These are phyloP conservation scores for Backusella luteola DNA, from an alignment of 192 early-diverging fungal species.

Conservation along the genomic window DNA sequence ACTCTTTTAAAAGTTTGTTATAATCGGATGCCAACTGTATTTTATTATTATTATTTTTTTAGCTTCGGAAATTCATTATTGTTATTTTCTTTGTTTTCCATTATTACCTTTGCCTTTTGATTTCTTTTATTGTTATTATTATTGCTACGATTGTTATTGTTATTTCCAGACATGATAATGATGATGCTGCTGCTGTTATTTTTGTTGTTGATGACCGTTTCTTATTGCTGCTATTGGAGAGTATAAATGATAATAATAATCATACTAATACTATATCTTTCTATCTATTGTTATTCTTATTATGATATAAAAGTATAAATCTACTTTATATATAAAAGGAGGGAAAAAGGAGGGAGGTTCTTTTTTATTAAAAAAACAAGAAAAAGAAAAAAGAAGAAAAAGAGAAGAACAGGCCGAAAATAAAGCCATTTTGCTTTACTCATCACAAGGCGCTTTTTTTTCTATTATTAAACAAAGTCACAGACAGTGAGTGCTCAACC, in stretches of 20 bases:
- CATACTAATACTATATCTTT: neutral
- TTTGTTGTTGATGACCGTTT: neutral
- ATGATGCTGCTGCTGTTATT: neutral
- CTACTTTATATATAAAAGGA: neutral
- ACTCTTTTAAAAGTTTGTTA: conserved; percentile 58
- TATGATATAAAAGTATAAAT: neutral
- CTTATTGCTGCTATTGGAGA: neutral
- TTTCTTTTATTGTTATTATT: neutral
- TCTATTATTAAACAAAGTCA: neutral
- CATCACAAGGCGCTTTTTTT: neutral
- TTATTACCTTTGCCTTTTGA: conserved; percentile 11
- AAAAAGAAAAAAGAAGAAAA: neutral
- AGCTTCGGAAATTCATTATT: conserved; percentile 1
- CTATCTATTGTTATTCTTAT: neutral
- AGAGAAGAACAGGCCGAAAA: neutral
- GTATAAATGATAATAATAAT: neutral
- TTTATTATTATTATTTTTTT: neutral
- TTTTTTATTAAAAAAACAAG: neutral
- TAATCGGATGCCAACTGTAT: conserved; percentile 55
- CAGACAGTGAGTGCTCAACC: neutral
- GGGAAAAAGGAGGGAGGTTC: neutral
- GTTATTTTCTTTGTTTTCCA: neutral
- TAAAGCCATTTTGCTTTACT: neutral
- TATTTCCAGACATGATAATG: neutral
- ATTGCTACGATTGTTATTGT: neutral